phyloP scores from a whole-genome alignment of 75 land plant species.

The Picea sitchensis region DNA sequence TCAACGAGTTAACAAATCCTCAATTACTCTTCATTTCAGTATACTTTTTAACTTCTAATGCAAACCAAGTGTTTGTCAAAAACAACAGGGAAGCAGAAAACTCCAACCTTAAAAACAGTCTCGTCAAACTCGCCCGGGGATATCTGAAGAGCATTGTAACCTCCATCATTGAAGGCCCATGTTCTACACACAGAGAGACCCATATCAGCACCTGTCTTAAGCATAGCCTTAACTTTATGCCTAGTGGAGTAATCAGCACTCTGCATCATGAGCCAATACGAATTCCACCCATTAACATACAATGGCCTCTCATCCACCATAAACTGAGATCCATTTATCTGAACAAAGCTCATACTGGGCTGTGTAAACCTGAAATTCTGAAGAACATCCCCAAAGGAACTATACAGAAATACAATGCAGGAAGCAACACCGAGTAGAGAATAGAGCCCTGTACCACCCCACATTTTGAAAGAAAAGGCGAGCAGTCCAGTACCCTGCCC shows the following conservation, averaged over 20 bases:
- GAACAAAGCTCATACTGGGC: slow-evolving; percentile 51
- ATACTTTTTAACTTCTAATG: background rate
- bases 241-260: slow-evolving; percentile 47
- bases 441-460: slow-evolving; percentile 29
- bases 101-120: slow-evolving; percentile 65
- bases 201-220: slow-evolving; percentile 56
- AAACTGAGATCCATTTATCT: slow-evolving; percentile 72
- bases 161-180: slow-evolving; percentile 95
- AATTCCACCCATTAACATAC: slow-evolving; percentile 91
- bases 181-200: slow-evolving; percentile 87
- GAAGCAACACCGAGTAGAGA: slow-evolving; percentile 33
- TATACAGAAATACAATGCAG: slow-evolving; percentile 26
- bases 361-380: background rate
- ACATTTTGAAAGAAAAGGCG: slow-evolving; percentile 6
- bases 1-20: background rate
- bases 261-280: slow-evolving; percentile 86
- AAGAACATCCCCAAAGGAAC: slow-evolving; percentile 31
- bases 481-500: slow-evolving; percentile 1
- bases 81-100: background rate
- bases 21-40: background rate
- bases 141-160: slow-evolving; percentile 59
- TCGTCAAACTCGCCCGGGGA: slow-evolving; percentile 74
- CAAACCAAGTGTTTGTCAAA: background rate
- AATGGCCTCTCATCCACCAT: slow-evolving; percentile 52
- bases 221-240: slow-evolving; percentile 42